Conservation (phyloP, 2,329 filamentous ascomycete genomes). For the Epichloe baconii region DNA sequence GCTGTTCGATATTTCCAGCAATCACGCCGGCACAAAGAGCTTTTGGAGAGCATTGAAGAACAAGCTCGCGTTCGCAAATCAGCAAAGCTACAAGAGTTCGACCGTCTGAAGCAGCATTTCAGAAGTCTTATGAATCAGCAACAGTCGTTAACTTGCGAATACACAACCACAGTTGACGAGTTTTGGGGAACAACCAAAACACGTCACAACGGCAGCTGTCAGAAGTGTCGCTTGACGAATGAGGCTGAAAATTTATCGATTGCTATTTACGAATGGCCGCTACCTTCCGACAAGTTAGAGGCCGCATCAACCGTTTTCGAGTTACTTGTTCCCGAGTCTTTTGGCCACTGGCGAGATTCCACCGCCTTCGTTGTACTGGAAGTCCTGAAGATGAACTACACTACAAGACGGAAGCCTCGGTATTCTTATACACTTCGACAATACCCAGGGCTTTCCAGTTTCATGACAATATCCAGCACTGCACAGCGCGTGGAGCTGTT, state of each 20-base stretch:
- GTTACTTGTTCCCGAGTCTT: slow-evolving; percentile 26
- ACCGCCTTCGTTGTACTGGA: slow-evolving; percentile 28
- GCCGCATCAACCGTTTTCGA: slow-evolving; percentile 42
- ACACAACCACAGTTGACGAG: neutral
- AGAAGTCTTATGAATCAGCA: slow-evolving; percentile 6
- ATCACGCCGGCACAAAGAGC: slow-evolving; percentile 19
- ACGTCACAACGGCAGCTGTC: slow-evolving; percentile 15
- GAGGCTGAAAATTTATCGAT: slow-evolving; percentile 31
- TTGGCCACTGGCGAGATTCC: slow-evolving; percentile 35
- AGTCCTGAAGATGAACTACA: slow-evolving; percentile 18
- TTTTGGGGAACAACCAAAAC: neutral
- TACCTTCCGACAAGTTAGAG: slow-evolving; percentile 21
- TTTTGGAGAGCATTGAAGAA: slow-evolving; percentile 24
- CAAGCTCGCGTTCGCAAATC: slow-evolving; percentile 16
- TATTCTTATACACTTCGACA: slow-evolving; percentile 3
- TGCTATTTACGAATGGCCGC: slow-evolving; percentile 41
- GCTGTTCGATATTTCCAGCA: slow-evolving; percentile 9
- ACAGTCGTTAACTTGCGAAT: slow-evolving; percentile 2
- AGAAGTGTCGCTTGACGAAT: slow-evolving; percentile 19
- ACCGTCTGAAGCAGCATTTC: slow-evolving; percentile 3
- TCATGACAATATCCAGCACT: neutral
- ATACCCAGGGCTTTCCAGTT: slow-evolving; percentile 5
- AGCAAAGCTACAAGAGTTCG: slow-evolving; percentile 8
- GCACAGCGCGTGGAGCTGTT: slow-evolving; percentile 8
- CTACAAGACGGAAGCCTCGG: neutral